Base-by-base conservation (phyloP, 2,329 filamentous ascomycete species). In the Calonectria naviculata region DNA sequence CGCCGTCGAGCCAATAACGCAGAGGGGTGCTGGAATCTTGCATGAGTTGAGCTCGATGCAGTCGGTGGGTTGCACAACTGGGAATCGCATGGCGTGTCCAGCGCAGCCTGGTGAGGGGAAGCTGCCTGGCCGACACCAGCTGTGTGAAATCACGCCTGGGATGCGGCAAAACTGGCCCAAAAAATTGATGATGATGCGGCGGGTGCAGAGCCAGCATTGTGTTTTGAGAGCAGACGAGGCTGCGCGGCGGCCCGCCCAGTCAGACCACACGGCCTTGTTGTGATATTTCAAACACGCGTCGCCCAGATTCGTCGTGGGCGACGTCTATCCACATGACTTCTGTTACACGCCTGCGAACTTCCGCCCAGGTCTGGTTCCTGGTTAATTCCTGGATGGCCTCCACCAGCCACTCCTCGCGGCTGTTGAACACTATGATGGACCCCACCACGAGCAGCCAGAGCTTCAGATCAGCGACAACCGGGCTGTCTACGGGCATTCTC, bases 401-500 rank as follows among this genome's bases (percentile, higher is more conserved):
- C 1, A 74, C 42, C 17, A 80, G 62, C 79, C 80, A 81, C 0
- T 42, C 24, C 15, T 80, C 78, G 13, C 62, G 56, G 1, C 65
- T 65, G 0, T 74, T 54, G 21, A 79, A 78, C 0, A 79, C 60
- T 28, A 77, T 71, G 9, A 78, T 74, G 5, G 78, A 73, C 2
- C 76, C 78, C 4, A 80, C 58, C 2, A 79, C 56, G 1, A 81
- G 65, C 4, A 77, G 56, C 80, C 80, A 81, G 5, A 80, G 74
- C 60, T 78, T 78, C 6, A 76, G n/a, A 1, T 79, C 70, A 1
- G 73, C 68, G 0, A 72, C 41, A 0, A 66, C 56, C 2, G 73
- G 61, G 0, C 67, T 65, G 2, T 70, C 31, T 1, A 72, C 62
- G 0, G 72, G 64, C 0, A 78, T 36, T 0, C 36, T 58, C 29